Evolutionary conservation across 225 moss, liverwort and hornwort genomes (phyloP).

Genomic region (Pleurozium schreberi): DNA sequence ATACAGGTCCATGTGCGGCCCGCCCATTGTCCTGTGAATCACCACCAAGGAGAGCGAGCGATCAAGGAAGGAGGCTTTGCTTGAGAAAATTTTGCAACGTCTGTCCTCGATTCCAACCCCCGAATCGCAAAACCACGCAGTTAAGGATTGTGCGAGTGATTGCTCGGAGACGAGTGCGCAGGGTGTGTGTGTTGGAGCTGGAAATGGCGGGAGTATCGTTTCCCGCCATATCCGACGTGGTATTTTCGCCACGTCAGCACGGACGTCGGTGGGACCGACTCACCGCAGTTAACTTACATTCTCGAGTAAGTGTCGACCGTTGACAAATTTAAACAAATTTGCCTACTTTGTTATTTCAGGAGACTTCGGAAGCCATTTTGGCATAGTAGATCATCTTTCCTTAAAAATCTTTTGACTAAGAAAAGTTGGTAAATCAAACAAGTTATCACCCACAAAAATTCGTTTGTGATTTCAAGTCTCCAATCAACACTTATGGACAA

Average conservation of each 20-base stretch:
- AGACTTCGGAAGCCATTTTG: no score
- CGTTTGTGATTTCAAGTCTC: no score
- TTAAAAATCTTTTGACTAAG: no score
- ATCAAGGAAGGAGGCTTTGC: not conserved
- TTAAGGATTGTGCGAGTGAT: not conserved
- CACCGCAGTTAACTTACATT: no score
- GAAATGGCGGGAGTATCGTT: slow-evolving; percentile 4
- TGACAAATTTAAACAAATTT: not conserved
- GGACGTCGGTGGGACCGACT: not conserved
- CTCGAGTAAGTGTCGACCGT: not conserved
- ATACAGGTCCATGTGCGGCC: slow-evolving; percentile 63
- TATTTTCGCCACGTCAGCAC: not conserved
- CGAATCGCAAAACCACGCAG: not conserved
- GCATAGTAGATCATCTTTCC: no score
- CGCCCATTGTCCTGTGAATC: slow-evolving; percentile 16
- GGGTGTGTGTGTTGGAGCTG: not conserved
- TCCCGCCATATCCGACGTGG: slow-evolving; percentile 15
- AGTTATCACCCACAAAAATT: no score
- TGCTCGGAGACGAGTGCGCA: no score
- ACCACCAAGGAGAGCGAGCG: not conserved
- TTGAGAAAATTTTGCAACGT: not conserved
- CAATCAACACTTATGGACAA: no score
- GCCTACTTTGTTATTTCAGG: no score
- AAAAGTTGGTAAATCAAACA: no score
- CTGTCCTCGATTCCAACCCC: not conserved